Conservation (phyloP, 2,329 filamentous ascomycete genomes). For the Fusarium graminum region DNA sequence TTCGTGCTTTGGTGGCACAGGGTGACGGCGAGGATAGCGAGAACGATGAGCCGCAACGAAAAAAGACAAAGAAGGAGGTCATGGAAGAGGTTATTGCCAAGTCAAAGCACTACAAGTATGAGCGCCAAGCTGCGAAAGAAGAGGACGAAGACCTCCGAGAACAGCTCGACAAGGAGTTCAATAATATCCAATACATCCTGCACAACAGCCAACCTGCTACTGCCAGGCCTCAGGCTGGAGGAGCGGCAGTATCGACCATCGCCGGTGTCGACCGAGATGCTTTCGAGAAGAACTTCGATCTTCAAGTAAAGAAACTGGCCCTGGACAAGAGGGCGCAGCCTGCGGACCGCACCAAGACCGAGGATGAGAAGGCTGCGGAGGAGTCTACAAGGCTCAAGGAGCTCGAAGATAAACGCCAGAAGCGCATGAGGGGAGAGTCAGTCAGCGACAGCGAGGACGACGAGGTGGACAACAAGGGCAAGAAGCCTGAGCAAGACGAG, state of each 20-base stretch:
- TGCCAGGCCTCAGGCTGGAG: slow-evolving; percentile 50
- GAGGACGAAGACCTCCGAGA: slow-evolving; percentile 90
- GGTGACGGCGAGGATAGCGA: slow-evolving; percentile 64
- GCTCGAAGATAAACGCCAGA: slow-evolving; percentile 84
- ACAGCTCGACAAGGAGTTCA: slow-evolving; percentile 86
- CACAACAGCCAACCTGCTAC: slow-evolving; percentile 62
- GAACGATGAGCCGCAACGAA: slow-evolving; percentile 77
- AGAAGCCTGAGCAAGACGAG: slow-evolving; percentile 54
- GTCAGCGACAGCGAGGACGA: slow-evolving; percentile 74
- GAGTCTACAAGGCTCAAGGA: slow-evolving; percentile 82
- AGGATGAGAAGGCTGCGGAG: slow-evolving; percentile 84
- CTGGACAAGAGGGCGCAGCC: slow-evolving; percentile 88
- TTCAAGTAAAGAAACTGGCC: slow-evolving; percentile 83
- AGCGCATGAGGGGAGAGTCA: slow-evolving; percentile 89
- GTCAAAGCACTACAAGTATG: slow-evolving; percentile 94
- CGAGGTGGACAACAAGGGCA: slow-evolving; percentile 57
- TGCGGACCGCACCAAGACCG: slow-evolving; percentile 89
- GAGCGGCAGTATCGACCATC: slow-evolving; percentile 50
- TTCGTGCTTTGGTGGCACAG: slow-evolving; percentile 61
- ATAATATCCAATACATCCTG: slow-evolving; percentile 80
- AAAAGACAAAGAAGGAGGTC: slow-evolving; percentile 95
- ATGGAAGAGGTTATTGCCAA: slow-evolving; percentile 99
- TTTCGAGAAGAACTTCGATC: slow-evolving; percentile 89
- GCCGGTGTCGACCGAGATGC: slow-evolving; percentile 72
- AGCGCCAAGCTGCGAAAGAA: slow-evolving; percentile 91